Evolutionary conservation across 1,284 basidiomycete species (phyloP).

Genomic region (Cryptococcus sp.): DNA sequence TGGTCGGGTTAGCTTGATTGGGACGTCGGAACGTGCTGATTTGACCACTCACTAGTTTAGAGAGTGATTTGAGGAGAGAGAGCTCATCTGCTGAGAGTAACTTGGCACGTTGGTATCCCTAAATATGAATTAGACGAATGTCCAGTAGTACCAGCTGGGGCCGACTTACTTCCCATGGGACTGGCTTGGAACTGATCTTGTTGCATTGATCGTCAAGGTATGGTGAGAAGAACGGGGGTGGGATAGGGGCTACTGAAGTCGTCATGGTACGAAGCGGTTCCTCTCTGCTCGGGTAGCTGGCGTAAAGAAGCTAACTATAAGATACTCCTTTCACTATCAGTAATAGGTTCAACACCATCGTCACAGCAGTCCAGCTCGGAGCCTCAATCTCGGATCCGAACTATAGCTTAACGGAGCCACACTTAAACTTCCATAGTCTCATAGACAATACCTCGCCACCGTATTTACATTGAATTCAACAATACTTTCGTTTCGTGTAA

Average conservation of each 20-base stretch:
- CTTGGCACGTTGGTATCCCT: conserved; percentile 93
- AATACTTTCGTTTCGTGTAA: neutral
- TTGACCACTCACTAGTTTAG: conserved; percentile 54
- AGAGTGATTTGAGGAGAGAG: conserved; percentile 81
- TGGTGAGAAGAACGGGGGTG: conserved; percentile 70
- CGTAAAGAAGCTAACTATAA: neutral
- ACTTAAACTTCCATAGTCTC: neutral
- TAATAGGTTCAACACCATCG: neutral
- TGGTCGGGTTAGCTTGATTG: conserved; percentile 32
- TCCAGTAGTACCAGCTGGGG: neutral
- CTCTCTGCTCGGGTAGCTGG: neutral
- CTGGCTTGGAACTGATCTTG: conserved; percentile 82
- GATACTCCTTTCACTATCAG: neutral
- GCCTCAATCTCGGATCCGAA: neutral
- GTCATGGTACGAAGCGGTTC: conserved; percentile 14
- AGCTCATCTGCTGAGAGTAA: conserved; percentile 86
- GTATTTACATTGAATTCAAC: neutral
- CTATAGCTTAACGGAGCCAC: neutral
- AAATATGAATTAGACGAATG: conserved; percentile 1
- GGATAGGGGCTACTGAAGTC: conserved; percentile 53
- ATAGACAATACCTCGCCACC: neutral
- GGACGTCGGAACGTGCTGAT: no score
- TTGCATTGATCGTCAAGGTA: conserved; percentile 82
- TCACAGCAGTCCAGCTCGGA: neutral
- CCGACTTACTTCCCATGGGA: conserved; percentile 87